Percentiles rank a stretch among this genome's conserved stretches.
These are phyloP conservation scores for Rehmannia glutinosa DNA, from an alignment of 257 asterid species.

Conservation along the genomic window DNA sequence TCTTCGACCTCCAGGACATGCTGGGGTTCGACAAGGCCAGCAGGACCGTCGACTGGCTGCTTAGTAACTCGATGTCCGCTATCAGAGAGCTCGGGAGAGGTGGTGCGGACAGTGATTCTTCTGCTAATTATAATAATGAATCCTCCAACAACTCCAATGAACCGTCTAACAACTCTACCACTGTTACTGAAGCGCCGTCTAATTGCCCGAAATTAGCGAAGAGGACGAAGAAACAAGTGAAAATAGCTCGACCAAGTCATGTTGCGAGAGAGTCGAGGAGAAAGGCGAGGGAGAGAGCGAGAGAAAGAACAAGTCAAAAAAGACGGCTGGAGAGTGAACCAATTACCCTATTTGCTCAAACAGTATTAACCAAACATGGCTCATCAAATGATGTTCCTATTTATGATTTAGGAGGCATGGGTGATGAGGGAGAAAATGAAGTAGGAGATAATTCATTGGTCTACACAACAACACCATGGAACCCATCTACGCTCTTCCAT, in stretches of 20 bases:
- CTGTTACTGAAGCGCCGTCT: no score
- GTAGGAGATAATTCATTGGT: no score
- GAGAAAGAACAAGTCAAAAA: slow-evolving; percentile 61
- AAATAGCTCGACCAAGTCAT: slow-evolving; percentile 17
- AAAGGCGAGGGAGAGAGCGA: slow-evolving; percentile 70
- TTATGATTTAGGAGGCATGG: no score
- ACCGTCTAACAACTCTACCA: slow-evolving; percentile 17
- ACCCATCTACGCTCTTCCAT: no score
- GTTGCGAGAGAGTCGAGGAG: slow-evolving; percentile 54
- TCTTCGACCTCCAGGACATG: no score
- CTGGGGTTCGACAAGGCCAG: slow-evolving; percentile 78
- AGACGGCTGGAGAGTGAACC: slow-evolving; percentile 31
- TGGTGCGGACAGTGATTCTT: slow-evolving; percentile 13
- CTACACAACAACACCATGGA: no score
- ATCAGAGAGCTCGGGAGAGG: slow-evolving; percentile 40
- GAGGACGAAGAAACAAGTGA: slow-evolving; percentile 18
- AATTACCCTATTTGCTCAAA: neutral
- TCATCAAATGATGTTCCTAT: no score
- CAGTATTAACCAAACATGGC: no score
- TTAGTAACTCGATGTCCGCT: slow-evolving; percentile 38
- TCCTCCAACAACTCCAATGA: no score
- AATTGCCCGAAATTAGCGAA: neutral
- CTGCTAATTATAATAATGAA: no score
- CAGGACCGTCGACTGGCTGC: slow-evolving; percentile 63
- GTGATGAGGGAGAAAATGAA: no score